Percentiles rank a stretch among this genome's conserved stretches.
These are phyloP conservation scores for Pythium plurisporium DNA, from an alignment of 352 stramenopile species.

Conservation along the genomic window DNA sequence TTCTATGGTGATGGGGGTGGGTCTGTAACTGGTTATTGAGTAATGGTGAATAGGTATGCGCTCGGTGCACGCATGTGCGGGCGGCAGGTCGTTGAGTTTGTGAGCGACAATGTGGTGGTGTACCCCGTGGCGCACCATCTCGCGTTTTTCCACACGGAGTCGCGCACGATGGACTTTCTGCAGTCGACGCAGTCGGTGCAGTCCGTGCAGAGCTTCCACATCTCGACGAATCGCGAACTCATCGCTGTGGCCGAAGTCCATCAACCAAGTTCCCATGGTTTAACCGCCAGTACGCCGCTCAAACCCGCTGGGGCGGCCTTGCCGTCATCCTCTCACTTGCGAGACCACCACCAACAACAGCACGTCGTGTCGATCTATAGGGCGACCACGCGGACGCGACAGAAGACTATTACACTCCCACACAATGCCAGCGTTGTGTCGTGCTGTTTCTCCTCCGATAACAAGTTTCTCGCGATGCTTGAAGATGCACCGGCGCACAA, in stretches of 20 bases:
- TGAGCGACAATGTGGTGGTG: slow-evolving; percentile 47
- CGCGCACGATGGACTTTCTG: slow-evolving; percentile 65
- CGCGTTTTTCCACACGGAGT: slow-evolving; percentile 56
- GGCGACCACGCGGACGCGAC: slow-evolving; percentile 29
- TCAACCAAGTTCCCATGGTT: slow-evolving; percentile 12
- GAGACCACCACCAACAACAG: slow-evolving; percentile 36
- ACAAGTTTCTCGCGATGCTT: slow-evolving; percentile 71
- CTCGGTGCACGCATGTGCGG: slow-evolving; percentile 23
- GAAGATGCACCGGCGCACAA: slow-evolving; percentile 67
- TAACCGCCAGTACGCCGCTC: background rate
- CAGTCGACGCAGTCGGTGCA: slow-evolving; percentile 49
- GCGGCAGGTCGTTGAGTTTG: slow-evolving; percentile 45
- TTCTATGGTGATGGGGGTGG: background rate
- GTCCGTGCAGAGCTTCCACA: slow-evolving; percentile 56
- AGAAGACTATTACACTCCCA: slow-evolving; percentile 42
- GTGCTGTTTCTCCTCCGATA: slow-evolving; percentile 63
- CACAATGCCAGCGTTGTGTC: slow-evolving; percentile 60
- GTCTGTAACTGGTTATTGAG: background rate
- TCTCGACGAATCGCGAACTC: slow-evolving; percentile 65
- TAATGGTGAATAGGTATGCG: slow-evolving; percentile 31
- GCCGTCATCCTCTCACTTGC: slow-evolving; percentile 6
- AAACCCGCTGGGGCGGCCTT: background rate
- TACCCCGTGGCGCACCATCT: slow-evolving; percentile 70
- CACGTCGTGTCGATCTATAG: slow-evolving; percentile 69
- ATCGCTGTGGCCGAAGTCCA: slow-evolving; percentile 62